Base-by-base conservation (phyloP, 768 basidiomycete species). In the Leucocoprinus birnbaumii region DNA sequence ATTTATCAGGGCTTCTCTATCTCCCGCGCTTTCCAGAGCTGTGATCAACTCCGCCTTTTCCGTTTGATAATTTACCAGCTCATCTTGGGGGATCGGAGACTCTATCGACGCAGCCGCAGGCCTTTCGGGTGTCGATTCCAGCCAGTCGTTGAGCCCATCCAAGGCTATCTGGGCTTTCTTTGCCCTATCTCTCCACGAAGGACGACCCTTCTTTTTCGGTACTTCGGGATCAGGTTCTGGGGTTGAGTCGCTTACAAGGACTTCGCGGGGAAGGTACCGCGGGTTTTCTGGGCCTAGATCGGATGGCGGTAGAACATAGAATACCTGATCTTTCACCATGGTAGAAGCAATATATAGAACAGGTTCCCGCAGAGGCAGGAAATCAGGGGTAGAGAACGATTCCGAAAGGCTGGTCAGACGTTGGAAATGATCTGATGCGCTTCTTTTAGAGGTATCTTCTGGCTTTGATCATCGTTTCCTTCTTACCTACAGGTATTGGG, bases 201-300 rank as follows among this genome's bases (percentile, higher is more conserved):
- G 86, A 0, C 87, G 78, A 6, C 87, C 87, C 64, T 77, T 84
- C 64, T 82, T 80, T 66, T 77, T 84, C 31, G 71, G 65, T 22
- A 51, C 62, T 14, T 55, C 56, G 2, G 58, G 48, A 5, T 70
- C 70, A 10, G 63, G 52, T 21, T 66, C 58, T 2, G 59, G 58
- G 34, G 64, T 57, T n/a, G 61, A 68, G 27, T 78, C 78, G 58
- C 73, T 73, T 1, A 76, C 66, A 52, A 82, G 81, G n/a, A 82
- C 69, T 60, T 91, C 89, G 22, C 88, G 79, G 16, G 90, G 90
- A 5, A 92, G 71, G 22, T 69, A 68, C n/a, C 83, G 76, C 3
- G 89, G 89, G 62, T 80, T 83, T 63, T 80, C 71, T 0, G 87
- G 70, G 22, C 71, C 67, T 8, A 79, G 59, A 3, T 74, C 69